Base-by-base conservation (phyloP, 176 grass and related monocot species). In the Neostapfia colusana region DNA sequence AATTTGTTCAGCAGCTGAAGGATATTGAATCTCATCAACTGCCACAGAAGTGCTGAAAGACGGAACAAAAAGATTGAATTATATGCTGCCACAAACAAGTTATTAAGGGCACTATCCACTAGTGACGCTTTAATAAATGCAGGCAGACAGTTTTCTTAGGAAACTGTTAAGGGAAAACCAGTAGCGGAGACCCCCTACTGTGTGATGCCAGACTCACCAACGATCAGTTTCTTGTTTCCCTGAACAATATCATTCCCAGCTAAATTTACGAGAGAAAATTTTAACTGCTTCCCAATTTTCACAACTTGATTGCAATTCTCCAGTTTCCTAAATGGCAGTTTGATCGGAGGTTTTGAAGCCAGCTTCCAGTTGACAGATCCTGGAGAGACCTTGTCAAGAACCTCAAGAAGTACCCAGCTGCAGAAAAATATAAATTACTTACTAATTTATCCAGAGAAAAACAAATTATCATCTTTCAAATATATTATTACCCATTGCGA, bases 181-280 rank as follows among this genome's bases (percentile, higher is more conserved):
- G 8, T 3, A 51, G 45, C 3, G 4, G 45, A 48, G 45, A 11
- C 14, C 13, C 45, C 31, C 45, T 20, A 23, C n/a, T 23, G 53
- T 23, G 53, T 10, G 8, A 21, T 23, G 20, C 10, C 20, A 51
- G 41, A 84, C 88, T 88, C 73, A 98, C 95, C 89, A 81, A 98
- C 91, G 76, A 98, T 98, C 63, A 98, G 73, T 79, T 98, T 98
- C 69, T 98, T 98, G 37, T 98, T 98, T 88, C 95, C 95, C 86
- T 98, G 95, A 65, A 98, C 95, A 86, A 98, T 98, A 76, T 98
- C 95, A 87, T 89, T 98, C 43, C 95, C 95, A 84, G 95, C 95
- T 72, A 98, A 78, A 86, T 98, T 98, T 72, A 98, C 91, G 48
- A 98, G 64, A 12, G 95, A 98, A 72, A 98, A 94, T 2, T 94